Evolutionary conservation across 2,329 filamentous ascomycete species (phyloP), one percentile per base, ranked within the genome.

Genomic region (Pyrenophora seminiperda): DNA sequence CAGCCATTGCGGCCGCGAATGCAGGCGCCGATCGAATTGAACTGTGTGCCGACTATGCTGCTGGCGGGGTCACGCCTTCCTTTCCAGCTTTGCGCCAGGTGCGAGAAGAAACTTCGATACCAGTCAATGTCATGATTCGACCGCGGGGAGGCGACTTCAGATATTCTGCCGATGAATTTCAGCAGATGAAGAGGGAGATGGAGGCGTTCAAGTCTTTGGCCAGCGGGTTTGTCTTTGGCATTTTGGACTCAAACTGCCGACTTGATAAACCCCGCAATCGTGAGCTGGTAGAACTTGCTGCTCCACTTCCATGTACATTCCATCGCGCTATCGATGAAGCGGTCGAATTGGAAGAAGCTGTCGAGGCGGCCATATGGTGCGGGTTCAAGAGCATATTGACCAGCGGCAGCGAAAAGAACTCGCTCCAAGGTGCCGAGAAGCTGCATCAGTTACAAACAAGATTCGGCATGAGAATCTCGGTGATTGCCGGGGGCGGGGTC

Each of bases 111-210:
- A 60, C 54, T 5, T 32, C 30, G 1, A 73, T 76, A 36, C 79
- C 80, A 0, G 68, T 83, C 14, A 76, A 79, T 53, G 70, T 80
- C 24, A 83, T 84, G 80, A 78, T 83, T 47, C 75, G 81, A 1
- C 79, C 81, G 0, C 75, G 78, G 7, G 71, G 72, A 1, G 74
- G 76, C 0, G 48, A 75, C 47, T 83, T 83, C 54, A 51, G 58
- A 6, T 82, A 82, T 50, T 64, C 67, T 0, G 41, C 66, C 0
- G 22, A 47, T 0, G 79, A 82, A 18, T 76, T 78, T 19, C 56
- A 67, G 2, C 18, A 47, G 4, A 83, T 83, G 80, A 72, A 74
- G 30, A 33, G 46, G 0, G 69, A 72, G 0, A 71, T 83, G 3
- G 14, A 53, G 5, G 29, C 18, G 0, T 73, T 79, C 50, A 74